phyloP scores from a whole-genome alignment of 2,329 filamentous ascomycete genomes.

The Stromatinia cepivora region DNA sequence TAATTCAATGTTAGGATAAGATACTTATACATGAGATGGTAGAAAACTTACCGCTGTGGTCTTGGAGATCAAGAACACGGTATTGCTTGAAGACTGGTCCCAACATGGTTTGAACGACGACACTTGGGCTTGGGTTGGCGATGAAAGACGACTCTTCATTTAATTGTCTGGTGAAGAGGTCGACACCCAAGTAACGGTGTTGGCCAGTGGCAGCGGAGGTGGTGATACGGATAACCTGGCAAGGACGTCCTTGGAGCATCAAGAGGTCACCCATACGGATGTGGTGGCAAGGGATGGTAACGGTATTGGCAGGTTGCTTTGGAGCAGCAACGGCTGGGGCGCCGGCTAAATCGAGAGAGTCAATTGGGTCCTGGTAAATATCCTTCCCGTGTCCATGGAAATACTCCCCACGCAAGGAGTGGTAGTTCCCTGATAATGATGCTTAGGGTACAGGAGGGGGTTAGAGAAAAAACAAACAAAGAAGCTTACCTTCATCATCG shows the following conservation, averaged over 20 bases:
- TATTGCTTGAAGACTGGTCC: slow-evolving; percentile 99
- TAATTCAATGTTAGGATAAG: slow-evolving; percentile 30
- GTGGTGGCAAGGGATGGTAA: slow-evolving; percentile 99
- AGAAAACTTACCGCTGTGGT: slow-evolving; percentile 60
- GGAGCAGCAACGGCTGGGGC: slow-evolving; percentile 30
- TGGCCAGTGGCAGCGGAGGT: slow-evolving; percentile 97
- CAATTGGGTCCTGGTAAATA: slow-evolving; percentile 22
- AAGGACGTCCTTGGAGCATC: slow-evolving; percentile 97
- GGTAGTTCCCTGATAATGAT: slow-evolving; percentile 59
- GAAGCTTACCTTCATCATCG: slow-evolving; percentile 61
- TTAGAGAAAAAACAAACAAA: slow-evolving; percentile 24
- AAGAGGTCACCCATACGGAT: slow-evolving; percentile 98
- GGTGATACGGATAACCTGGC: slow-evolving; percentile 99
- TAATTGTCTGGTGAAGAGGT: slow-evolving; percentile 99
- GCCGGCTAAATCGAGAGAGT: slow-evolving; percentile 24
- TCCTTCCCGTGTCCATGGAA: slow-evolving; percentile 19
- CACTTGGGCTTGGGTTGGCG: slow-evolving; percentile 93
- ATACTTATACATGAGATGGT: slow-evolving; percentile 23
- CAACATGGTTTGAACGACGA: slow-evolving; percentile 99
- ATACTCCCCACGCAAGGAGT: slow-evolving; percentile 68
- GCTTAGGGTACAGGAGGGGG: slow-evolving; percentile 34
- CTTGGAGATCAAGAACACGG: slow-evolving; percentile 95
- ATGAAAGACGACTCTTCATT: slow-evolving; percentile 98
- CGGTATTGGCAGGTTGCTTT: slow-evolving; percentile 66
- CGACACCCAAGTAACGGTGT: slow-evolving; percentile 99